Conservation (phyloP, 2,329 filamentous ascomycete genomes). For the Colletotrichum viniferum region DNA sequence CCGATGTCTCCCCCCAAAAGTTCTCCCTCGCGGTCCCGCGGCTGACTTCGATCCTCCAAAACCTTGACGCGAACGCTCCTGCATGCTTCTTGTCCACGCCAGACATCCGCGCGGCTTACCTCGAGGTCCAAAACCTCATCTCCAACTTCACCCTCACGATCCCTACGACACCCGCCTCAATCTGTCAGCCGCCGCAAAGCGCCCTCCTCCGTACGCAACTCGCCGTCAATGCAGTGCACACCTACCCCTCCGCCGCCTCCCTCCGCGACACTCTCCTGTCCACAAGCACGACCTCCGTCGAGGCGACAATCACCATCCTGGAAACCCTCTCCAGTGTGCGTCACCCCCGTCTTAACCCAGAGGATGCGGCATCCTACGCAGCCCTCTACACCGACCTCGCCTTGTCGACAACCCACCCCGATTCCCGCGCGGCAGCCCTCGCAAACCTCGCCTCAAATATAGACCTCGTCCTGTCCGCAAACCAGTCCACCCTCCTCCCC, state of each 20-base stretch:
- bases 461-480: conserved; percentile 39
- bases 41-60: conserved; percentile 32
- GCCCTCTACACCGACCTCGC: conserved; percentile 48
- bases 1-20: conserved; percentile 42
- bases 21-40: conserved; percentile 23
- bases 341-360: conserved; percentile 24
- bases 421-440: conserved; percentile 52
- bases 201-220: conserved; percentile 46
- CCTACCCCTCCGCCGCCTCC: neutral
- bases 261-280: conserved; percentile 7
- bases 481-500: conserved; percentile 33
- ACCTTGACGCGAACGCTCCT: neutral
- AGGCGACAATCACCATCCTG: conserved; percentile 40
- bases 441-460: conserved; percentile 51
- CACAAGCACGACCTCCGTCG: conserved; percentile 30
- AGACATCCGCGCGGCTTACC: conserved; percentile 49
- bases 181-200: conserved; percentile 4
- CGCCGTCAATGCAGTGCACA: conserved; percentile 36
- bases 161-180: neutral
- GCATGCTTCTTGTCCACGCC: conserved; percentile 29
- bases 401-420: conserved; percentile 39
- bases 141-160: conserved; percentile 29
- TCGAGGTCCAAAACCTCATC: conserved; percentile 51
- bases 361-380: conserved; percentile 32
- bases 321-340: conserved; percentile 40